A percentile compares a stretch with the other conserved stretches of the same genome.
These are phyloP conservation scores for Sextonia rubra DNA, from an alignment of 164 flowering plant genomes.

Conservation along the genomic window DNA sequence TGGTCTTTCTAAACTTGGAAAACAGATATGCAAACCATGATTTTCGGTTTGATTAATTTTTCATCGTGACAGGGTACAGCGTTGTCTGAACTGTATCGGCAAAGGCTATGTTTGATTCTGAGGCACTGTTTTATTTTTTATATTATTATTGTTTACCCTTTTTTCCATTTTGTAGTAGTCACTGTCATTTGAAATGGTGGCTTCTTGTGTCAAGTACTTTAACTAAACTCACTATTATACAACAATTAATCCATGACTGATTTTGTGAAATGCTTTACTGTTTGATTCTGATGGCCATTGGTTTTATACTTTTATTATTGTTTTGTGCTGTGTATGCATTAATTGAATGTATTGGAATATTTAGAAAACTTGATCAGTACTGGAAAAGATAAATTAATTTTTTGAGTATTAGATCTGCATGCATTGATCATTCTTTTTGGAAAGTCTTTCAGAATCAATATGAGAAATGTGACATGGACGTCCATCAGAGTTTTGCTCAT, in stretches of 20 bases:
- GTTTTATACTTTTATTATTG: not conserved
- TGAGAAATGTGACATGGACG: too few relatives aligned
- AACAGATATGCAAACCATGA: not conserved
- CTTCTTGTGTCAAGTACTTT: not conserved
- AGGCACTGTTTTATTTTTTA: not conserved
- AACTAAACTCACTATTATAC: not conserved
- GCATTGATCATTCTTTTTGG: too few relatives aligned
- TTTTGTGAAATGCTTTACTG: not conserved
- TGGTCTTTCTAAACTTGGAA: not conserved
- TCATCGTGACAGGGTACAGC: constrained; percentile 50
- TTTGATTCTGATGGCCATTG: not conserved
- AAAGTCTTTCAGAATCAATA: too few relatives aligned
- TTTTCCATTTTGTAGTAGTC: not conserved
- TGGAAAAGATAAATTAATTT: too few relatives aligned
- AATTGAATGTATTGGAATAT: too few relatives aligned
- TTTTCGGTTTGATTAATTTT: constrained; percentile 4
- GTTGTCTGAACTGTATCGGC: constrained; percentile 70
- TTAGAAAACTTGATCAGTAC: too few relatives aligned
- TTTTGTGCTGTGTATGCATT: not conserved
- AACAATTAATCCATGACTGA: not conserved
- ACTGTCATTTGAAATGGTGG: not conserved
- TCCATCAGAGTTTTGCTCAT: too few relatives aligned
- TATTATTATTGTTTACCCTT: not conserved
- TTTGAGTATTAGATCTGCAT: too few relatives aligned
- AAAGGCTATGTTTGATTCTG: constrained; percentile 42